Conservation (phyloP, 2,329 filamentous ascomycete genomes). For the Curvularia hawaiiensis region DNA sequence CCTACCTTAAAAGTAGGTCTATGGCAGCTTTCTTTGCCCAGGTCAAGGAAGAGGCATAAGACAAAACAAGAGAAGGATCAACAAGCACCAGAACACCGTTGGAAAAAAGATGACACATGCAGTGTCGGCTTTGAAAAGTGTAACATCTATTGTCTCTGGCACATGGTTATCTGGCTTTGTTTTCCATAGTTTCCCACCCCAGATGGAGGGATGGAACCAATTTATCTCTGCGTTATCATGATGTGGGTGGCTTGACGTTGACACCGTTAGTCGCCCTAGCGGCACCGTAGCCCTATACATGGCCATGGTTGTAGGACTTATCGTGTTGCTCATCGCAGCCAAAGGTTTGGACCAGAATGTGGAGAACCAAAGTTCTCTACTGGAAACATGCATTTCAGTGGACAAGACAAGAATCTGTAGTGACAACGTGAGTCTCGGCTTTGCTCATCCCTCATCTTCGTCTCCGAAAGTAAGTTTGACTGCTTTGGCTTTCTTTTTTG, state of each 20-base stretch:
- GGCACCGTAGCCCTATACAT: neutral
- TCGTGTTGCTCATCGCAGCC: too few relatives aligned
- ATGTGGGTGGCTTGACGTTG: neutral
- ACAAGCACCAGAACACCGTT: neutral
- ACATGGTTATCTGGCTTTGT: neutral
- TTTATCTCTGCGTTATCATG: neutral
- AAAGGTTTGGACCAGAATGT: too few relatives aligned
- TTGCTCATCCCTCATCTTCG: constrained; percentile 33
- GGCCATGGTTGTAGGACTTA: neutral
- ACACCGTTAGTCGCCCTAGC: neutral
- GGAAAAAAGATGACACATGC: neutral
- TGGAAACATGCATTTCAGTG: neutral
- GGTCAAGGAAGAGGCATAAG: neutral
- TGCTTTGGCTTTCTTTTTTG: constrained; percentile 45
- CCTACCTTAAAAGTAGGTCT: neutral
- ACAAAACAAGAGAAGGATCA: neutral
- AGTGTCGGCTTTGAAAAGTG: too few relatives aligned
- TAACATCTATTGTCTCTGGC: neutral
- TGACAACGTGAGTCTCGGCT: neutral
- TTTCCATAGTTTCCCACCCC: neutral
- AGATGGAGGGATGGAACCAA: neutral
- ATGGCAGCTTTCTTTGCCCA: neutral
- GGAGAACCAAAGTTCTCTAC: neutral
- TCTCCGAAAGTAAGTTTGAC: constrained; percentile 48
- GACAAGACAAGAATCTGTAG: neutral